These are phyloP conservation scores for Aspergillus sp. DNA, from an alignment of 2,329 filamentous ascomycete genomes.

Conservation along the genomic window DNA sequence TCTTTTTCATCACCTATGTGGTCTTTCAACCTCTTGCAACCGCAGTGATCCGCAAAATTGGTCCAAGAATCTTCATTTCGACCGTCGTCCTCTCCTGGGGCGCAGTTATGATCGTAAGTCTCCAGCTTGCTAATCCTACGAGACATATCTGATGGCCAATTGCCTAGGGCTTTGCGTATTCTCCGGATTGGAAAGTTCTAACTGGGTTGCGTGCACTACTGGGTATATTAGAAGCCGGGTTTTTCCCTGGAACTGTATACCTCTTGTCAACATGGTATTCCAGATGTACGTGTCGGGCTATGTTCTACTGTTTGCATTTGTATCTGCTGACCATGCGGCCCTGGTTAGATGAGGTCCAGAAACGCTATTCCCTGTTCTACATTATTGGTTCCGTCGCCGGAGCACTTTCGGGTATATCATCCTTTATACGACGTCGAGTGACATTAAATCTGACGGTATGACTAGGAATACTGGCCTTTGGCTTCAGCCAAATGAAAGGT, in stretches of 20 bases:
- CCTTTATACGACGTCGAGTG: no score
- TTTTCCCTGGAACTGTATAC: conserved; percentile 70
- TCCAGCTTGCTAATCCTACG: background rate
- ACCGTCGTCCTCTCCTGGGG: conserved; percentile 31
- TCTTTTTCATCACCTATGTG: conserved; percentile 34
- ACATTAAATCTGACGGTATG: no score
- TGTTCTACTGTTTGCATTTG: background rate
- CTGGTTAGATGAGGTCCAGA: conserved; percentile 29
- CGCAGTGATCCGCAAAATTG: conserved; percentile 29
- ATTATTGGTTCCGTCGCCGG: conserved; percentile 49
- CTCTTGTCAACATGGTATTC: conserved; percentile 74
- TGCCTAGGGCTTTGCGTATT: background rate
- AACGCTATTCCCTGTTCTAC: conserved; percentile 47
- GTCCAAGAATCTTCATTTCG: conserved; percentile 27
- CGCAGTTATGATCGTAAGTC: conserved; percentile 26
- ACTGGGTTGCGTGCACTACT: conserved; percentile 25
- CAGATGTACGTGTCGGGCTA: conserved; percentile 19
- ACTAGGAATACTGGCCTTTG: conserved; percentile 37
- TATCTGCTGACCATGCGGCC: background rate
- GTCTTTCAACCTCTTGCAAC: conserved; percentile 33
- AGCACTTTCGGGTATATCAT: conserved; percentile 43
- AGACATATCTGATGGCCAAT: no score
- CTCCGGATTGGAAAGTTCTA: conserved; percentile 23
- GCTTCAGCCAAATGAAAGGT: conserved; percentile 43
- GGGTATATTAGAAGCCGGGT: conserved; percentile 46